A percentile compares a stretch with the other conserved stretches of the same genome.
These are phyloP conservation scores for Aspergillus steynii DNA, from an alignment of 495 filamentous ascomycete genomes.

Conservation along the genomic window DNA sequence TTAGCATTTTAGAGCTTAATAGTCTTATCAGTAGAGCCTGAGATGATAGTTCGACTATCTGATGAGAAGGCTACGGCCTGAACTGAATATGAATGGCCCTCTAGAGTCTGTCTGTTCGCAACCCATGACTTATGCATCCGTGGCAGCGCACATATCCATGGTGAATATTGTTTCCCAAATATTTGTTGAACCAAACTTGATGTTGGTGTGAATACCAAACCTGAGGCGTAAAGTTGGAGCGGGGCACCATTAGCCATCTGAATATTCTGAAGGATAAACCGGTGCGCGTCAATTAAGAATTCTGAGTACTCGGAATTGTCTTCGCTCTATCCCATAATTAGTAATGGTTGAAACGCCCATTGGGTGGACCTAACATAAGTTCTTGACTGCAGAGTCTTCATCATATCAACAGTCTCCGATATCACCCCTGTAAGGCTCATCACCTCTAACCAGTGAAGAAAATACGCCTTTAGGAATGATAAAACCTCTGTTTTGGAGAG, in stretches of 20 bases:
- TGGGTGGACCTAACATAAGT: slow-evolving; percentile 4
- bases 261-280: slow-evolving; percentile 29
- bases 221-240: slow-evolving; percentile 18
- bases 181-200: slow-evolving; percentile 26
- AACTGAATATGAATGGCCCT: slow-evolving; percentile 26
- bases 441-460: slow-evolving; percentile 47
- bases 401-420: slow-evolving; percentile 2
- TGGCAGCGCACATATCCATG: slow-evolving; percentile 5
- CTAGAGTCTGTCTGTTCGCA: slow-evolving; percentile 13
- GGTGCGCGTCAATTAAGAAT: slow-evolving; percentile 33
- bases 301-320: slow-evolving; percentile 17
- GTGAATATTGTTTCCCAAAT: slow-evolving; percentile 1
- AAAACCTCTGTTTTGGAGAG: slow-evolving; percentile 2
- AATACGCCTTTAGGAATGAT: slow-evolving; percentile 37
- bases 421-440: slow-evolving; percentile 33
- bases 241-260: slow-evolving; percentile 31
- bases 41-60: slow-evolving; percentile 11
- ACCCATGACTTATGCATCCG: slow-evolving; percentile 12
- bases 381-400: slow-evolving; percentile 8
- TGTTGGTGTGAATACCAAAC: slow-evolving; percentile 32
- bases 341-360: slow-evolving; percentile 5
- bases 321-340: slow-evolving; percentile 9
- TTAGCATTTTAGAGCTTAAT: slow-evolving; percentile 37
- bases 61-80: slow-evolving; percentile 15
- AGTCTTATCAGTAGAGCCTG: slow-evolving; percentile 19